phyloP scores from a whole-genome alignment of 2,329 filamentous ascomycete genomes.

The Pseudopithomyces chartarum region DNA sequence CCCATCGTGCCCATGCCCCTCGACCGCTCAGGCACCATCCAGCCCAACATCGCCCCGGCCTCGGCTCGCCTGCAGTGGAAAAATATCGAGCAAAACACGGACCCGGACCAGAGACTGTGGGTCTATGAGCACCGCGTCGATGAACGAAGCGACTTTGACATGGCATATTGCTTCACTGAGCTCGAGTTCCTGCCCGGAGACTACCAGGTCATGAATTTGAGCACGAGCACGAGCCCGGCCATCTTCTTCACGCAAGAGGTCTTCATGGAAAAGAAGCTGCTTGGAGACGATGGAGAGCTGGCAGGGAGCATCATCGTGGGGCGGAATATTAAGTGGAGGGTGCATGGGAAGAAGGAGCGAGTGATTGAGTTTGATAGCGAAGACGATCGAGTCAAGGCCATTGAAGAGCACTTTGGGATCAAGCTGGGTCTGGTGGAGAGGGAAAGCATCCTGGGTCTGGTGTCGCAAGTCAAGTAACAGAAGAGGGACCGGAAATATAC shows the following conservation, averaged over 20 bases:
- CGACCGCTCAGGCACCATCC: constrained; percentile 27
- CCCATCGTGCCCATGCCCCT: constrained; percentile 47
- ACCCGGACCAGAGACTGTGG: constrained; percentile 49
- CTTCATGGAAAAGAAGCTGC: constrained; percentile 58
- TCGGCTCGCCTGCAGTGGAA: constrained; percentile 39
- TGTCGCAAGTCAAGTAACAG: constrained; percentile 36
- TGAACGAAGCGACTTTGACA: constrained; percentile 58
- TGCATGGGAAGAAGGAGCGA: constrained; percentile 49
- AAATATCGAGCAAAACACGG: constrained; percentile 38
- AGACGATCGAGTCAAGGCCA: constrained; percentile 48
- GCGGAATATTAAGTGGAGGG: constrained; percentile 52
- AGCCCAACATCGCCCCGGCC: constrained; percentile 38
- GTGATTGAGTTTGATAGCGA: constrained; percentile 50
- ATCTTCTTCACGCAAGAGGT: constrained; percentile 40
- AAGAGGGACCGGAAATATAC: constrained; percentile 14
- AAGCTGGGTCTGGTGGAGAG: constrained; percentile 44
- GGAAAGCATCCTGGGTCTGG: constrained; percentile 43
- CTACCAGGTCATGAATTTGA: constrained; percentile 41
- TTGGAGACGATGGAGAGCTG: constrained; percentile 41
- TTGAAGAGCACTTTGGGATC: constrained; percentile 53
- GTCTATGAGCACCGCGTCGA: constrained; percentile 46
- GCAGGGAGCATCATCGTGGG: constrained; percentile 49
- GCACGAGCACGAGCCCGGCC: constrained; percentile 38
- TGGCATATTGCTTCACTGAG: constrained; percentile 67
- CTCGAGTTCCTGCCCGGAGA: constrained; percentile 42